Conservation (phyloP, 192 early-diverging fungal genomes). For the Dispira simplex region DNA sequence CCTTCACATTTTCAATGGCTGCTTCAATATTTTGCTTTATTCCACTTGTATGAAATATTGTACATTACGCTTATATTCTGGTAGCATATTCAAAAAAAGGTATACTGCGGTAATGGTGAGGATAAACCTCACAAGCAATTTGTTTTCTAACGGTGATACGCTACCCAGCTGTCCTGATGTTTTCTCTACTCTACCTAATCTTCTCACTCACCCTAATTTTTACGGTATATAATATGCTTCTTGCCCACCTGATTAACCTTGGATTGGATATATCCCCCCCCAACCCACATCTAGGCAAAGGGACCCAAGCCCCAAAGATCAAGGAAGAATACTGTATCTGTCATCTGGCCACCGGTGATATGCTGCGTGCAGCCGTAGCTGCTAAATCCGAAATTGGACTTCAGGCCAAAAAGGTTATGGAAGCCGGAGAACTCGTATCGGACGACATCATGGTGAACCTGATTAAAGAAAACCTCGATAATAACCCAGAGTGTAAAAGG, state of each 20-base stretch:
- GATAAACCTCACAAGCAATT: too few species aligned
- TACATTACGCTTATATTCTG: too few species aligned
- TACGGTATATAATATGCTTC: conserved; percentile 2
- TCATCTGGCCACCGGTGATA: conserved; percentile 98
- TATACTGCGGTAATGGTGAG: too few species aligned
- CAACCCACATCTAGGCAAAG: conserved; percentile 40
- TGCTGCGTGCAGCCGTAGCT: conserved; percentile 91
- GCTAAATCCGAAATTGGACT: conserved; percentile 84
- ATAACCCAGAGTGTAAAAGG: conserved; percentile 88
- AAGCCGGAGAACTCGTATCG: conserved; percentile 88
- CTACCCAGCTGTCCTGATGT: neutral
- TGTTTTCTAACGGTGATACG: too few species aligned
- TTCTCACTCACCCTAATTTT: neutral
- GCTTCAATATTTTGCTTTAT: too few species aligned
- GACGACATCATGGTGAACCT: conserved; percentile 98
- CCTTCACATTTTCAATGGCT: neutral
- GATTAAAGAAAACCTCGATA: conserved; percentile 92
- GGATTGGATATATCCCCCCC: conserved; percentile 7
- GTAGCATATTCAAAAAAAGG: too few species aligned
- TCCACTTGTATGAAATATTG: too few species aligned
- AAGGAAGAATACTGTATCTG: conserved; percentile 94
- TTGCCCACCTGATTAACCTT: neutral
- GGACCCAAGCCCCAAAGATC: conserved; percentile 90
- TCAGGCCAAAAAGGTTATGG: conserved; percentile 99
- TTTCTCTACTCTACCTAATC: neutral